Evolutionary conservation across 257 asterid species (phyloP), one percentile per base, ranked within the genome.

Genomic region (Solanum chilense): DNA sequence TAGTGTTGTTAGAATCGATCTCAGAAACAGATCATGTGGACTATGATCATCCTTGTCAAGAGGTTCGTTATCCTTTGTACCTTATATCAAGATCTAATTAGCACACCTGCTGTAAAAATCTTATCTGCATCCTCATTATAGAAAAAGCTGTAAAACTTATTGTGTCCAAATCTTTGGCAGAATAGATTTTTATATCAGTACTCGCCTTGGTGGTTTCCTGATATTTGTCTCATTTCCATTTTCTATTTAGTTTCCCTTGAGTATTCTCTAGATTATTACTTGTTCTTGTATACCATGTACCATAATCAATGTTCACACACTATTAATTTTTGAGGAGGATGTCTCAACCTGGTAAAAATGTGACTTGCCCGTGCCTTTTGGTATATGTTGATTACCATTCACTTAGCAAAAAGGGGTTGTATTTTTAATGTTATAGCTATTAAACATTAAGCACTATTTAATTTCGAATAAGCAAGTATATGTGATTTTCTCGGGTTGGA

Each of bases 1-100:
- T 96, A 84, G 89, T 95, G 88, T 90, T 97, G 74, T 87, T 97
- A 77, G 99, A 97, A 93, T 93, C 98, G 85, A 94, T 95, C 84
- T 95, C 99, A 0, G 98, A 98, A 91, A 91, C 99, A 91, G 99
- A 97, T 92, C 99, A 98, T 0, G 99, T 97, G 18, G 99, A 95
- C 89, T 97, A 97, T 82, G 98, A 96, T 27, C 97, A 98, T 71
- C 96, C 98, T 83, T 91, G 98, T 78, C 95, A 89, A 83, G 99
- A 97, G 98, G 99, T 95, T 93, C 27, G n/a, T 69, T 41, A 44
- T 29, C 83, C 31, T 77, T 42, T 4, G 9, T 41, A 77, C 62
- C 83, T 39, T 23, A 23, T 75, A 21, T 77, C 25, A 25, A 77
- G 83, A 77, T 77, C 39, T 25, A 29, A 42, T 77, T 77, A 77